These are phyloP conservation scores for Linderina pennispora DNA, from an alignment of 192 early-diverging fungal genomes.

Conservation along the genomic window DNA sequence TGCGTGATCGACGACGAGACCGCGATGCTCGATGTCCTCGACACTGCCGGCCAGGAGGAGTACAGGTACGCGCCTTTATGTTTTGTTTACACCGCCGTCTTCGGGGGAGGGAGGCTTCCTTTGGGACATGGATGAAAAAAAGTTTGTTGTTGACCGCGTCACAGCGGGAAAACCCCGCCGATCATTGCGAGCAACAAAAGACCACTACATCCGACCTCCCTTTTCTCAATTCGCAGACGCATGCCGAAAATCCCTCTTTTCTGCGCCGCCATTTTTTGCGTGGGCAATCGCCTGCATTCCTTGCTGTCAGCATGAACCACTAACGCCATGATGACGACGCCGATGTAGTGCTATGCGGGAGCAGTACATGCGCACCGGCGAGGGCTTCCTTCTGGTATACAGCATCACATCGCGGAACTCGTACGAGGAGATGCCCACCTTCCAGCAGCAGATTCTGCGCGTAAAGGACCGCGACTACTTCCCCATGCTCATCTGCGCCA, in stretches of 20 bases:
- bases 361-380: constrained; percentile 95
- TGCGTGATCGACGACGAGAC: constrained; percentile 86
- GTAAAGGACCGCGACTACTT: constrained; percentile 93
- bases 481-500: constrained; percentile 88
- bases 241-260: constrained; percentile 2
- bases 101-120: too few species aligned
- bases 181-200: constrained; percentile 1
- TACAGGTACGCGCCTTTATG: constrained; percentile 67
- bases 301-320: background rate
- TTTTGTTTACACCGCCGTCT: background rate
- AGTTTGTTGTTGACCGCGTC: too few species aligned
- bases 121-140: too few species aligned
- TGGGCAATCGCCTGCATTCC: too few species aligned
- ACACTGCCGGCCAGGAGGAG: constrained; percentile 95
- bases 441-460: constrained; percentile 87
- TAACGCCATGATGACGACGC: background rate
- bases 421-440: constrained; percentile 86
- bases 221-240: constrained; percentile 4
- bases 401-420: constrained; percentile 86
- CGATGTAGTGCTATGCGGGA: constrained; percentile 74
- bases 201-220: background rate
- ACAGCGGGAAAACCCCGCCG: too few species aligned
- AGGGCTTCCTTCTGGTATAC: constrained; percentile 93
- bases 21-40: constrained; percentile 86
- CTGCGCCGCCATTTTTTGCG: too few species aligned